Base-by-base conservation (phyloP, 1,139 yeast species). In the Debaryomyces psychrophilus region DNA sequence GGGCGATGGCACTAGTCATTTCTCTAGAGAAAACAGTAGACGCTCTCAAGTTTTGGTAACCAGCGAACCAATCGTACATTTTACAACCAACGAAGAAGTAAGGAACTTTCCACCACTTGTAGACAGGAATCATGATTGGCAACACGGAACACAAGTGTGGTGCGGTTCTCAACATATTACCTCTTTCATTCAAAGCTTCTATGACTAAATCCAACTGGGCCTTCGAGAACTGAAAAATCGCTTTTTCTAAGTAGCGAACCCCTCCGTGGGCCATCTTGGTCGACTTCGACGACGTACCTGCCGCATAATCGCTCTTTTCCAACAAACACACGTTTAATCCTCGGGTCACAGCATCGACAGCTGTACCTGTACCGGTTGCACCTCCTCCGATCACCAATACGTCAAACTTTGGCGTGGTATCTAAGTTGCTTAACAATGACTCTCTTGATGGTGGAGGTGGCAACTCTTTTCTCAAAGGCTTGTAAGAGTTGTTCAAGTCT, bases 201-300 rank as follows among this genome's bases (percentile, higher is more conserved):
- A 90, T 87, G 52, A 92, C 98, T 59, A 92, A 79, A 68, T 89
- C 90, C 68, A 90, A 79, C 73, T 92, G 98, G 52, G 87, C 95
- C 69, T 89, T 90, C 50, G 95, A 90, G 50, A 92, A 77, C 67
- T 85, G 88, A 82, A 90, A 89, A 59, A 92, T 83, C 31, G 98
- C 98, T 73, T 92, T 92, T 68, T 92, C 98, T 62, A 92, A 79
- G 69, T 92, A 92, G 61, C 98, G 79, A 44, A 92, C 97, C 62
- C 98, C 98, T 54, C 98, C 98, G 64, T 92, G 98, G 38, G 96
- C 96, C 84, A 92, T 88, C 71, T 92, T 92, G 46, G 98, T 92
- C n/a, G 96, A 87, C 61, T 92, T 86, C 27, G 97, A 90, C 4
- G 96, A 87, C 12, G 98, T 92, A 40, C 96, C 97, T 9, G 90